Conservation (phyloP, 1,284 basidiomycete species). For the Agaricales sp. region DNA sequence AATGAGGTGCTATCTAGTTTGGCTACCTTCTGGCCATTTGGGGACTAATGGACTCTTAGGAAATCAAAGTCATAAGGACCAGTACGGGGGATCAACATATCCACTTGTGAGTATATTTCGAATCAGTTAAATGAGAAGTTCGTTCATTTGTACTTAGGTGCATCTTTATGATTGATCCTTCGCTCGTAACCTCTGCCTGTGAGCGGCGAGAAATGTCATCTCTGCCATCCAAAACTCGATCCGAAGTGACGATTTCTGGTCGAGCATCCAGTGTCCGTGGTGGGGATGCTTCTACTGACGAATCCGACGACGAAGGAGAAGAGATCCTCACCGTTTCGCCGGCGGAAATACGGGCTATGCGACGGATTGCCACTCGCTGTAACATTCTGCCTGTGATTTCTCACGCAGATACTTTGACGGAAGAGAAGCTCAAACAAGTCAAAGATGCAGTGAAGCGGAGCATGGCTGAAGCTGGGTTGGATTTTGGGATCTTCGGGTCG, state of each 20-base stretch:
- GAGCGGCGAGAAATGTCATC: conserved; percentile 36
- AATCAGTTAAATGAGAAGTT: conserved; percentile 5
- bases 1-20: conserved; percentile 43
- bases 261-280: conserved; percentile 13
- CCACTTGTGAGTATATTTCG: conserved; percentile 49
- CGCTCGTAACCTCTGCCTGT: conserved; percentile 47
- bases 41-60: conserved; percentile 29
- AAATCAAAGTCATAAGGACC: conserved; percentile 75
- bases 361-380: conserved; percentile 54
- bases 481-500: conserved; percentile 64
- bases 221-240: conserved; percentile 41
- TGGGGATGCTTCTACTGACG: conserved; percentile 36
- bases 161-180: conserved; percentile 75
- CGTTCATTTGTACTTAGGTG: conserved; percentile 35
- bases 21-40: neutral
- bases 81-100: conserved; percentile 80
- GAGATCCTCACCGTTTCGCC: conserved; percentile 53
- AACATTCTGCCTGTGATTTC: conserved; percentile 75
- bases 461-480: conserved; percentile 50
- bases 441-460: conserved; percentile 38
- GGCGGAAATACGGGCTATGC: conserved; percentile 67
- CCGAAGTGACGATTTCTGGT: conserved; percentile 45
- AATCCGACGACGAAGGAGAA: conserved; percentile 38
- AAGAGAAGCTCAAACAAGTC: conserved; percentile 34
- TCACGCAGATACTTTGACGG: conserved; percentile 68